Conservation (phyloP, 345 rosid genomes). For the Gossypium thurberi region DNA sequence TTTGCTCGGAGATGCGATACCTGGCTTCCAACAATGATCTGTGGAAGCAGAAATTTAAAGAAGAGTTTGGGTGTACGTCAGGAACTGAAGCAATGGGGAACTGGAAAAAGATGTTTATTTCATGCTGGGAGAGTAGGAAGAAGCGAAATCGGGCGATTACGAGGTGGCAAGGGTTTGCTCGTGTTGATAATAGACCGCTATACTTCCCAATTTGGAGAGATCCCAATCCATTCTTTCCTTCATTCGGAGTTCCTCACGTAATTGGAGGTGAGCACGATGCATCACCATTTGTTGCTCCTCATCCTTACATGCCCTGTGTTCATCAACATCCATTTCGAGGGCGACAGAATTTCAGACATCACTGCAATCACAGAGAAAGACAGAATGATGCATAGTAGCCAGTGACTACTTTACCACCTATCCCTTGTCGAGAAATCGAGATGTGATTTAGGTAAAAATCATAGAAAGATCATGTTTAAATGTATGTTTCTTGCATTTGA, state of each 20-base stretch:
- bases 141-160: slow-evolving; percentile 11
- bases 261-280: slow-evolving; percentile 36
- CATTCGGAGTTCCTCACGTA: slow-evolving; percentile 10
- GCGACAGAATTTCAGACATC: slow-evolving; percentile 17
- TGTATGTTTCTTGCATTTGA: not conserved
- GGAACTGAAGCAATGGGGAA: not conserved
- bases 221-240: slow-evolving; percentile 19
- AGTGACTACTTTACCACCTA: not conserved
- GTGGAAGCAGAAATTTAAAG: slow-evolving; percentile 50
- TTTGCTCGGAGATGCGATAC: slow-evolving; percentile 38
- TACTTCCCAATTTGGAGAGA: slow-evolving; percentile 17
- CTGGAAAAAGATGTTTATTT: slow-evolving; percentile 46
- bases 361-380: slow-evolving; percentile 37
- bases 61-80: slow-evolving; percentile 29
- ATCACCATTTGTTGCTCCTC: slow-evolving; percentile 23
- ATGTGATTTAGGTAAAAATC: not conserved
- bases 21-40: slow-evolving; percentile 44
- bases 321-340: slow-evolving; percentile 1
- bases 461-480: not conserved
- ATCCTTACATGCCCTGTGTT: slow-evolving; percentile 14
- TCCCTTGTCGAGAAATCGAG: no score
- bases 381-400: not conserved
- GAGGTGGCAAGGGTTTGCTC: not conserved
- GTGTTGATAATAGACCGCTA: not conserved
- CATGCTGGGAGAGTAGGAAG: slow-evolving; percentile 28